Base-by-base conservation (phyloP, 1,139 yeast genomes). In the Ogataea hybrid region DNA sequence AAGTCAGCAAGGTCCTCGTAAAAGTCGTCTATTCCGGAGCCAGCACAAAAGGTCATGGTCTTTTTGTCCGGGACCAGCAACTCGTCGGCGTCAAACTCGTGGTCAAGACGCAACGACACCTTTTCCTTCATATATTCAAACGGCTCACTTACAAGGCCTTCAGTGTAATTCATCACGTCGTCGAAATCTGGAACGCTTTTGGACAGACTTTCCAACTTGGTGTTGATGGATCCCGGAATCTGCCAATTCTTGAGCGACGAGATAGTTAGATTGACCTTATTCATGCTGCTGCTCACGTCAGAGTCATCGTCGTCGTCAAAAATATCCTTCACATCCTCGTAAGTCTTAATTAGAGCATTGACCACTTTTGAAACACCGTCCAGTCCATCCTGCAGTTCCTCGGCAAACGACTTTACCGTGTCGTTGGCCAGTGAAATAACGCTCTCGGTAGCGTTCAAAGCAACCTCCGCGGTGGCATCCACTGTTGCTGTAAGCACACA, bases 401-500 rank as follows among this genome's bases (percentile, higher is more conserved):
- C 65, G 0, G 88, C 74, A 11, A 81, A 64, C 0, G 67, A 65
- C 1, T 64, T 66, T 2, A 87, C 63, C 0, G 94, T 80, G 3
- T 64, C 64, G 55, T 89, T 86, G 1, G 87, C 84, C 25, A 72
- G 68, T 8, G 63, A 58, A 4, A 88, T 69, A 2, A 86, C 67
- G 1, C 73, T 60, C 53, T 82, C 86, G 0, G 94, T 79, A 0
- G 89, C 77, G 57, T 87, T 86, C 2, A 84, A 62, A 0, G 95
- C 95, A 31, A 80, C 78, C 49, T 79, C 80, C 1, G 84, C 83
- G 0, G 87, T 73, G 2, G 92, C 87, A 51, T 78, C 80, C 7
- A 89, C 68, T 0, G 90, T 76, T 5, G 94, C 82, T 0, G 85
- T 79, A 6, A 88, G 62, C 18, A 92, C 67, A 63, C 98, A 92